Evolutionary conservation across 176 grass and related monocot genomes (phyloP).

Genomic region (Otatea glauca): DNA sequence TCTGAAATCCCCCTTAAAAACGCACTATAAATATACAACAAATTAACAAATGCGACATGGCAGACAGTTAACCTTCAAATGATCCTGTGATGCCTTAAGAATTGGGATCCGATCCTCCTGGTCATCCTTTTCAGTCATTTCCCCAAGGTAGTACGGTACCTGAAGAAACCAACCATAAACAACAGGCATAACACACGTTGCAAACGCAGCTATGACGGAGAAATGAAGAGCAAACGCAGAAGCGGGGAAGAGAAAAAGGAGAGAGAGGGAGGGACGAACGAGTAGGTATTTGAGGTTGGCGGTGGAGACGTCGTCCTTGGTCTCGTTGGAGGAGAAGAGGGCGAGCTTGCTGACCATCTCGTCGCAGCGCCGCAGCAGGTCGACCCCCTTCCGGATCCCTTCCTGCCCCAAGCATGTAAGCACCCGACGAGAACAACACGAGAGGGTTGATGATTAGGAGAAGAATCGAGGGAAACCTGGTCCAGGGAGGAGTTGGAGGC

Average conservation of each 20-base stretch:
- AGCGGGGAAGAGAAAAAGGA: not conserved
- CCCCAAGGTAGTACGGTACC: constrained; percentile 77
- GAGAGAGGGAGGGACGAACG: constrained; percentile 24
- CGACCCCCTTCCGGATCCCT: constrained; percentile 73
- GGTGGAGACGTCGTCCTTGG: constrained; percentile 92
- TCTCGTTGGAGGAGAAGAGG: constrained; percentile 87
- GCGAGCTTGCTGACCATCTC: constrained; percentile 87
- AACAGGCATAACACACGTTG: too few relatives aligned
- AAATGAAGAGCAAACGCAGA: not conserved
- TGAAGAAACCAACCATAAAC: constrained; percentile 30
- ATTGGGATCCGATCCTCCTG: constrained; percentile 64
- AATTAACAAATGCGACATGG: not conserved
- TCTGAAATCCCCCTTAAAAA: not conserved
- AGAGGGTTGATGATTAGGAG: constrained; percentile 2
- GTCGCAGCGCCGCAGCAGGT: constrained; percentile 75
- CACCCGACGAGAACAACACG: not conserved
- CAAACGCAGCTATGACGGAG: too few relatives aligned
- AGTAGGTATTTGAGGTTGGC: constrained; percentile 90
- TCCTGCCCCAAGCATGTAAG: constrained; percentile 37
- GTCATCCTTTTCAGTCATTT: constrained; percentile 72
- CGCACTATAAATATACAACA: not conserved
- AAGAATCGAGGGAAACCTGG: not conserved
- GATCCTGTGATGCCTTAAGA: constrained; percentile 68
- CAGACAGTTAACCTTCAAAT: constrained; percentile 65
- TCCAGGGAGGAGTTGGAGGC: constrained; percentile 70